Evolutionary conservation across 768 basidiomycete genomes (phyloP).

Genomic region (Gelatoporia subvermispora): DNA sequence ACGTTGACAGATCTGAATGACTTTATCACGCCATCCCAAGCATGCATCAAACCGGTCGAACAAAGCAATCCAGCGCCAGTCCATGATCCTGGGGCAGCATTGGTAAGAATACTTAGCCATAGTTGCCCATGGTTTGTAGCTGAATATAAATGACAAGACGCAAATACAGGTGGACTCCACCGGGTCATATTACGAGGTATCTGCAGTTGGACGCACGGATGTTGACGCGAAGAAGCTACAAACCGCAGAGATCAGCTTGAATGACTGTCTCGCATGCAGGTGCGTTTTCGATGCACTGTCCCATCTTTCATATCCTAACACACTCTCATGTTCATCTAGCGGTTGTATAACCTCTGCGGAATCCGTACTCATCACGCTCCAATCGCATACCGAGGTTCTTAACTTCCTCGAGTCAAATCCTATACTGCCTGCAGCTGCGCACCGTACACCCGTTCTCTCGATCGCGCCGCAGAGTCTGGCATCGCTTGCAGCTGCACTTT

Average conservation of each 20-base stretch:
- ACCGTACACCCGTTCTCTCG: constrained; percentile 70
- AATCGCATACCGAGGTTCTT: constrained; percentile 91
- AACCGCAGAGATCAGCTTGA: constrained; percentile 93
- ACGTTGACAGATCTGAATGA: constrained; percentile 94
- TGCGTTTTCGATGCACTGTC: constrained; percentile 30
- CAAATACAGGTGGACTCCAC: constrained; percentile 85
- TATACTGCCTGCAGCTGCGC: constrained; percentile 27
- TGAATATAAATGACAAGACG: too few species aligned
- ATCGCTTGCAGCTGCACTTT: constrained; percentile 64
- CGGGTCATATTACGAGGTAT: constrained; percentile 86
- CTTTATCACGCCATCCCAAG: constrained; percentile 93
- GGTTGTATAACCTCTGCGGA: constrained; percentile 99
- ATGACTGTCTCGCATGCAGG: constrained; percentile 99
- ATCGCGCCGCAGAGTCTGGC: constrained; percentile 87
- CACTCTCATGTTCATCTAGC: constrained; percentile 33
- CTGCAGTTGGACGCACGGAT: constrained; percentile 24
- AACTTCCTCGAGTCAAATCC: constrained; percentile 65
- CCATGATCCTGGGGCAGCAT: constrained; percentile 37
- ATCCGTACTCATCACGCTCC: constrained; percentile 92
- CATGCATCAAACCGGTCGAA: constrained; percentile 94
- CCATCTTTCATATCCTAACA: background rate
- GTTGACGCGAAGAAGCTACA: constrained; percentile 47
- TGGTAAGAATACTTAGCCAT: constrained; percentile 31
- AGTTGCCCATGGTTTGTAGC: too few species aligned
- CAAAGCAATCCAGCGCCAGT: constrained; percentile 41